Evolutionary conservation across 2,329 filamentous ascomycete genomes (phyloP).

Genomic region (Cryphonectria nitschkei): DNA sequence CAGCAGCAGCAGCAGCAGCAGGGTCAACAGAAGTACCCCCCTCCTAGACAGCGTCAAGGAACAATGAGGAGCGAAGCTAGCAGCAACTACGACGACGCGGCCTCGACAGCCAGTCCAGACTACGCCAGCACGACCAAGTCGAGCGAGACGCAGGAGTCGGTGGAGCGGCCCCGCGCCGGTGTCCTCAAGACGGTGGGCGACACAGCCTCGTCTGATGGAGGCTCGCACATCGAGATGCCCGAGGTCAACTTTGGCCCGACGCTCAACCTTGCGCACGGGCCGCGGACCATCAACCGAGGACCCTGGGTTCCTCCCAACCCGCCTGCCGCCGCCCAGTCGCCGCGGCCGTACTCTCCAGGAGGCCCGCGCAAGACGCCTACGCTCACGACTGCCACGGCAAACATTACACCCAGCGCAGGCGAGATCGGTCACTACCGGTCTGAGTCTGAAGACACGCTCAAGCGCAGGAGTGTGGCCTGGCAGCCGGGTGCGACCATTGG

Average conservation of each 20-base stretch:
- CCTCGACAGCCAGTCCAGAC: conserved; percentile 70
- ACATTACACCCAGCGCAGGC: conserved; percentile 29
- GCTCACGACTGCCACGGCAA: conserved; percentile 30
- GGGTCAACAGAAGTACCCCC: background rate
- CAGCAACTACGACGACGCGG: conserved; percentile 63
- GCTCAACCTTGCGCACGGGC: conserved; percentile 50
- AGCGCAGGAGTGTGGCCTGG: conserved; percentile 73
- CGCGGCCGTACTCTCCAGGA: conserved; percentile 40
- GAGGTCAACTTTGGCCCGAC: conserved; percentile 87
- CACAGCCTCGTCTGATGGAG: conserved; percentile 28
- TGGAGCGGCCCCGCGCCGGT: conserved; percentile 75
- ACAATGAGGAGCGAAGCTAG: conserved; percentile 45
- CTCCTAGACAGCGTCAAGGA: conserved; percentile 39
- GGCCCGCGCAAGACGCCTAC: conserved; percentile 31
- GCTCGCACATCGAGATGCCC: conserved; percentile 60
- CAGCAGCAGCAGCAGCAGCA: conserved; percentile 6
- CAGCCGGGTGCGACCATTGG: conserved; percentile 67
- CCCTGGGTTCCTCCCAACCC: conserved; percentile 33
- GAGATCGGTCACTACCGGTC: conserved; percentile 48
- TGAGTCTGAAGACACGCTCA: conserved; percentile 54
- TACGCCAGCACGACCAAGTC: conserved; percentile 73
- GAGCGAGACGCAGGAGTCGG: conserved; percentile 52
- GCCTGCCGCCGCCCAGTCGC: conserved; percentile 29
- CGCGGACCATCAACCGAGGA: conserved; percentile 17
- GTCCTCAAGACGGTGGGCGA: conserved; percentile 78